Evolutionary conservation across 495 filamentous ascomycete species (phyloP).

Genomic region (Penicillium pulvis): DNA sequence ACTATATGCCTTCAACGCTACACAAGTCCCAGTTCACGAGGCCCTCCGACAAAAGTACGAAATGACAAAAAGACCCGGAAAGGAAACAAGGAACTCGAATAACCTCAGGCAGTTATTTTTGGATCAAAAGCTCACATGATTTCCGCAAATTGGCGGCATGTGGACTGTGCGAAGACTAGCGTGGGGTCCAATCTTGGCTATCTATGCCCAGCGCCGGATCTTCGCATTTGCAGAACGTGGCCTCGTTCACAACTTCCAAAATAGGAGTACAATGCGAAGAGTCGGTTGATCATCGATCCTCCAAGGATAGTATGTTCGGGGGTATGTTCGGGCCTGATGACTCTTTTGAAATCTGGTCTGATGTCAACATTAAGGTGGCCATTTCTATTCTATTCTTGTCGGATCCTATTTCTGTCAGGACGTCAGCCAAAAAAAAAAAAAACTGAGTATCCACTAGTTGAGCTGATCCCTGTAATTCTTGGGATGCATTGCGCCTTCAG

Average conservation of each 20-base stretch:
- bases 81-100: not conserved
- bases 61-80: not conserved
- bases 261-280: not conserved
- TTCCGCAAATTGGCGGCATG: not conserved
- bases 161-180: not conserved
- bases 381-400: not conserved
- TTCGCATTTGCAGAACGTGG: not conserved
- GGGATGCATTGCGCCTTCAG: not conserved
- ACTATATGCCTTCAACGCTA: not conserved
- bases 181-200: not conserved
- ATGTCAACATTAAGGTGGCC: too few relatives aligned
- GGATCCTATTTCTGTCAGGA: not conserved
- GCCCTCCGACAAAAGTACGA: not conserved
- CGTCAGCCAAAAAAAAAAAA: not conserved
- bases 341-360: too few relatives aligned
- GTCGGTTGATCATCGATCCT: not conserved
- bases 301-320: not conserved
- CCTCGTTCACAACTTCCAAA: not conserved
- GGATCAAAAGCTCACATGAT: not conserved
- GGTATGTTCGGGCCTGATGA: not conserved
- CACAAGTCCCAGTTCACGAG: not conserved
- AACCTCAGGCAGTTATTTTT: slow-evolving; percentile 1
- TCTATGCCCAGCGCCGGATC: not conserved
- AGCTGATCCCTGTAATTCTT: not conserved
- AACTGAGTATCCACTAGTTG: not conserved